Percentiles rank a stretch among this genome's conserved stretches.
Conservation (phyloP, 257 asterid genomes). For the Echites panduratus region DNA sequence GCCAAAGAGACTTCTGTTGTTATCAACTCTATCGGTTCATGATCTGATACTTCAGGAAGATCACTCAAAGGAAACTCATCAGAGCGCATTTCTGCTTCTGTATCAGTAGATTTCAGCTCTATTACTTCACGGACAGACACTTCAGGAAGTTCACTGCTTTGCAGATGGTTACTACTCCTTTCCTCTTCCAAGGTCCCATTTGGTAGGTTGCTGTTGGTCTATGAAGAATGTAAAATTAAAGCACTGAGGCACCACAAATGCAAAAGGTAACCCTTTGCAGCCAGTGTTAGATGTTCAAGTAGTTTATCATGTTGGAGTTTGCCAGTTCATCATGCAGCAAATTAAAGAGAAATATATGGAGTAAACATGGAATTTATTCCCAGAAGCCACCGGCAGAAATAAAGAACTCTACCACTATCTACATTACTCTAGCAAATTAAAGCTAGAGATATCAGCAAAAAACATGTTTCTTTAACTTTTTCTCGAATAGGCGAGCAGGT, state of each 20-base stretch:
- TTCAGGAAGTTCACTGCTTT: conserved; percentile 30
- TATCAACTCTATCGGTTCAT: conserved; percentile 27
- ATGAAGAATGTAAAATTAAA: conserved; percentile 9
- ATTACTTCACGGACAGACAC: conserved; percentile 29
- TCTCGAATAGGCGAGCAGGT: background rate
- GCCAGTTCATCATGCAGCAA: background rate
- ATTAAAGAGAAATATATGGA: too few species aligned
- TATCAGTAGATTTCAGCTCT: conserved; percentile 25
- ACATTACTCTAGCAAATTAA: background rate
- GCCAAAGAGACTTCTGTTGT: conserved; percentile 17
- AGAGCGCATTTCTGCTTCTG: background rate
- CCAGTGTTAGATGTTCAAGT: background rate
- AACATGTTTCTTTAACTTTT: background rate
- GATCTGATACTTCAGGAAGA: conserved; percentile 28
- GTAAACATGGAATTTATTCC: background rate
- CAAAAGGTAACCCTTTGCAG: conserved; percentile 3
- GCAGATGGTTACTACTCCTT: conserved; percentile 23
- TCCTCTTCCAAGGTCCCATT: conserved; percentile 26
- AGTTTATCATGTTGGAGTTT: background rate
- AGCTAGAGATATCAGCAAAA: background rate
- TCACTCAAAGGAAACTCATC: conserved; percentile 27
- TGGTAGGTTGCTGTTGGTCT: conserved; percentile 25
- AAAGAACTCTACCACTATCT: background rate
- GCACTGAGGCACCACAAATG: background rate
- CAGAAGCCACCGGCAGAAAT: background rate